Evolutionary conservation across 345 rosid species (phyloP).

Genomic region (Cardamine resedifolia): DNA sequence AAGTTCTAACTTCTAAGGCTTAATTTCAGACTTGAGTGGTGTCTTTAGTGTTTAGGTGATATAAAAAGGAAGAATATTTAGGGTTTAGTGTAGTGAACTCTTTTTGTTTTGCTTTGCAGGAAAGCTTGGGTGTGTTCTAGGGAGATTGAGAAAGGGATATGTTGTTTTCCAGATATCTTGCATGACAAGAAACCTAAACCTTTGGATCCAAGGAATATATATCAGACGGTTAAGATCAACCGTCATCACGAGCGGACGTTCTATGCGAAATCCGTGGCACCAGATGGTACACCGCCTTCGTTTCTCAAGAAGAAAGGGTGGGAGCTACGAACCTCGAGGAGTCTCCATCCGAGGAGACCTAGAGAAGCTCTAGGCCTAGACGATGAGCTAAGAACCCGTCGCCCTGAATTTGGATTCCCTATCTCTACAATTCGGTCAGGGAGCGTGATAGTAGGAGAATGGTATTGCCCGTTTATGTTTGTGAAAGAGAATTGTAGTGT

Average conservation of each 20-base stretch:
- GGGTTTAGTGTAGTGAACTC: neutral
- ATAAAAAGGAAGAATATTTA: neutral
- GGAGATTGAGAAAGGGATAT: slow-evolving; percentile 49
- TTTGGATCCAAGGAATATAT: slow-evolving; percentile 57
- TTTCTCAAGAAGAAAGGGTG: slow-evolving; percentile 66
- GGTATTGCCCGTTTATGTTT: slow-evolving; percentile 81
- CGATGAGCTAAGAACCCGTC: slow-evolving; percentile 47
- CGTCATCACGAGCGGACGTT: slow-evolving; percentile 45
- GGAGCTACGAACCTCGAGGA: slow-evolving; percentile 47
- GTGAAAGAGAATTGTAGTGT: slow-evolving; percentile 49
- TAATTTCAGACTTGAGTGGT: neutral
- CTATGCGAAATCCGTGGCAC: slow-evolving; percentile 53
- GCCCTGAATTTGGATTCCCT: slow-evolving; percentile 52
- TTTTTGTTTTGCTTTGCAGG: slow-evolving; percentile 36
- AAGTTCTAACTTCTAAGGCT: neutral
- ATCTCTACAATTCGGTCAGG: slow-evolving; percentile 42
- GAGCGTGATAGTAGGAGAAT: slow-evolving; percentile 53
- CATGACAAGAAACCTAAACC: slow-evolving; percentile 59
- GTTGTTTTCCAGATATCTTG: slow-evolving; percentile 51
- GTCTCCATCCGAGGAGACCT: slow-evolving; percentile 37
- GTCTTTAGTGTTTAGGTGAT: neutral
- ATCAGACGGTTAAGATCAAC: slow-evolving; percentile 58
- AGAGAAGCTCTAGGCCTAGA: slow-evolving; percentile 71
- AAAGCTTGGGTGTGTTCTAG: slow-evolving; percentile 59
- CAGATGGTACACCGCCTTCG: slow-evolving; percentile 58